phyloP scores from a whole-genome alignment of 148 eudicot genomes.

The Agrostemma githago region DNA sequence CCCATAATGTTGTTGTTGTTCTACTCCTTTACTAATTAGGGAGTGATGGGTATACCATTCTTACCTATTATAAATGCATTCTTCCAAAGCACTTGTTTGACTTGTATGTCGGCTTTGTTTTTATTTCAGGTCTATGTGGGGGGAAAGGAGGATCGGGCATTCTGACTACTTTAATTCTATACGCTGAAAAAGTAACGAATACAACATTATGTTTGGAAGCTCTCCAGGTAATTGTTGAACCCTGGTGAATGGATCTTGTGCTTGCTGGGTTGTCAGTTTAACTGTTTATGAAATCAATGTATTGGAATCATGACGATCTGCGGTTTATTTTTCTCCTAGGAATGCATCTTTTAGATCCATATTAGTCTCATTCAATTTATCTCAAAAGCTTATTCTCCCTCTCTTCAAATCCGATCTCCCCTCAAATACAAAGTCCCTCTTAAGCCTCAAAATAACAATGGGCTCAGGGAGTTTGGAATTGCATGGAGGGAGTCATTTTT shows the following conservation, averaged over 20 bases:
- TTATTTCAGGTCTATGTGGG: constrained; percentile 22
- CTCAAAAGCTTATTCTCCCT: neutral
- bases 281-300: constrained; percentile 3
- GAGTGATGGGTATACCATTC: neutral
- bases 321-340: neutral
- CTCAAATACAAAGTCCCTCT: too few species aligned
- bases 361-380: neutral
- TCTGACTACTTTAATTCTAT: constrained; percentile 53
- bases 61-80: neutral
- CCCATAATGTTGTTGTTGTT: neutral
- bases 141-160: constrained; percentile 49
- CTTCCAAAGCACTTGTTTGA: neutral
- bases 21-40: neutral
- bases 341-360: neutral
- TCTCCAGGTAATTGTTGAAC: constrained; percentile 66
- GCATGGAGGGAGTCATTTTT: neutral
- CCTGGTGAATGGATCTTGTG: neutral
- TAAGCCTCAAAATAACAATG: too few species aligned
- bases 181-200: constrained; percentile 48
- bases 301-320: neutral
- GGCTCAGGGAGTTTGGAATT: too few species aligned
- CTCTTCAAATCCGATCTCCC: too few species aligned
- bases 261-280: neutral
- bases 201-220: constrained; percentile 69
- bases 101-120: constrained; percentile 3